A percentile compares a stretch with the other conserved stretches of the same genome.
Conservation (phyloP, 1,284 basidiomycete genomes). For the Singerocomus rubriflavus region DNA sequence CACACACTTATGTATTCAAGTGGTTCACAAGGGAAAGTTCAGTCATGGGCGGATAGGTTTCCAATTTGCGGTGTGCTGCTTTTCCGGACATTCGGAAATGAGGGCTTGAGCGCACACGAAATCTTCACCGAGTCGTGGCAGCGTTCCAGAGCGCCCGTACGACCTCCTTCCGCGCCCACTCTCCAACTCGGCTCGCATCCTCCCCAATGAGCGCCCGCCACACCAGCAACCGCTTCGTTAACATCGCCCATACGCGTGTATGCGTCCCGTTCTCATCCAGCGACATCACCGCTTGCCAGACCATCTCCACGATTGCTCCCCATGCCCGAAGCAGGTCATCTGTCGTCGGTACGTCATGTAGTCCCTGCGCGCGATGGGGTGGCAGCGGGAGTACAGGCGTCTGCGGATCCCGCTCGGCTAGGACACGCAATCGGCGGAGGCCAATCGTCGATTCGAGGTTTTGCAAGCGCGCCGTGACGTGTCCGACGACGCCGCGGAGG, state of each 20-base stretch:
- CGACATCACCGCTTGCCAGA: slow-evolving; percentile 39
- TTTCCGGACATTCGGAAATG: no score
- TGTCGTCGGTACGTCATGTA: slow-evolving; percentile 35
- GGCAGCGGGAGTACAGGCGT: slow-evolving; percentile 10
- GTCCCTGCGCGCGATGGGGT: slow-evolving; percentile 40
- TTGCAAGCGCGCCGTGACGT: slow-evolving; percentile 35
- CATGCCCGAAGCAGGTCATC: slow-evolving; percentile 39
- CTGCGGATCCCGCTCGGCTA: background rate
- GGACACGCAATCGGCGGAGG: slow-evolving; percentile 1
- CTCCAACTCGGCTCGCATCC: slow-evolving; percentile 37
- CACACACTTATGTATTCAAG: no score
- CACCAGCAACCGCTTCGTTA: background rate
- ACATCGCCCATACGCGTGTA: background rate
- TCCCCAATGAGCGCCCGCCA: slow-evolving; percentile 33
- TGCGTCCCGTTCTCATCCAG: slow-evolving; percentile 16
- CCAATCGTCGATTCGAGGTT: slow-evolving; percentile 35
- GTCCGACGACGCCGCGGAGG: slow-evolving; percentile 33
- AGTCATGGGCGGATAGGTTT: no score
- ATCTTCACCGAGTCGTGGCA: background rate
- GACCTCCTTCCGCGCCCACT: slow-evolving; percentile 44
- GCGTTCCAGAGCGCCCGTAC: slow-evolving; percentile 9
- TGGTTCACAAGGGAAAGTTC: no score
- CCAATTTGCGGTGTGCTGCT: no score
- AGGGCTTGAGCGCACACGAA: no score
- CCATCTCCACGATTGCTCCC: slow-evolving; percentile 50